phyloP scores from a whole-genome alignment of 768 basidiomycete genomes.

The Trametes cubensis region DNA sequence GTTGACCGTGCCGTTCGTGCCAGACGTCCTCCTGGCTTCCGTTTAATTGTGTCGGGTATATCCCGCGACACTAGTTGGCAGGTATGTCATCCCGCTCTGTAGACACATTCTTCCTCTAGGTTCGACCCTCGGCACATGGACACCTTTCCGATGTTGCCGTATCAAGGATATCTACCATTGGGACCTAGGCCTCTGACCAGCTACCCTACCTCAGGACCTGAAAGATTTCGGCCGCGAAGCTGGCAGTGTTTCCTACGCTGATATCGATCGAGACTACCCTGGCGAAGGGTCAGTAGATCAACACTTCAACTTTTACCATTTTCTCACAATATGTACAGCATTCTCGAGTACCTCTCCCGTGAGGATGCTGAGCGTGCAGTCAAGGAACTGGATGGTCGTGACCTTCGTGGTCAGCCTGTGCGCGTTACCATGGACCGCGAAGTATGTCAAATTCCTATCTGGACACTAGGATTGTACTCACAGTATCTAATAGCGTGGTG shows the following conservation, averaged over 20 bases:
- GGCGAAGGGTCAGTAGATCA: conserved; percentile 88
- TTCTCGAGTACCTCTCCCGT: conserved; percentile 86
- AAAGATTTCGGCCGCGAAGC: conserved; percentile 97
- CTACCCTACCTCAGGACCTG: conserved; percentile 71
- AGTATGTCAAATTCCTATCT: conserved; percentile 42
- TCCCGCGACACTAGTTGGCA: conserved; percentile 98
- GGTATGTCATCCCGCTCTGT: conserved; percentile 61
- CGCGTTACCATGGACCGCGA: conserved; percentile 68
- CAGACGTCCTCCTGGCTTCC: conserved; percentile 78
- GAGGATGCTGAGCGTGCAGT: conserved; percentile 95
- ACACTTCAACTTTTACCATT: too few relatives aligned
- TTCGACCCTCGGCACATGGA: background rate
- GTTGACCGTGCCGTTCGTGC: conserved; percentile 65
- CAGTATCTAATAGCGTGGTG: conserved; percentile 51
- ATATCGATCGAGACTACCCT: conserved; percentile 85
- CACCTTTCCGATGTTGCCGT: background rate
- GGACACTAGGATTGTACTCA: background rate
- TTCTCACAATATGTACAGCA: conserved; percentile 45
- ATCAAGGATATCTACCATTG: conserved; percentile 24
- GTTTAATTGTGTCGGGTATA: conserved; percentile 85
- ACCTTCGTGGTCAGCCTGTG: conserved; percentile 82
- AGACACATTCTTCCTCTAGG: background rate
- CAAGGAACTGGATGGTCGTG: conserved; percentile 81
- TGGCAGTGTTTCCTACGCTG: conserved; percentile 91
- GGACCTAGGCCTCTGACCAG: conserved; percentile 28